These are phyloP conservation scores for Triglochin maritima DNA, from an alignment of 106 monocot genomes.

Conservation along the genomic window DNA sequence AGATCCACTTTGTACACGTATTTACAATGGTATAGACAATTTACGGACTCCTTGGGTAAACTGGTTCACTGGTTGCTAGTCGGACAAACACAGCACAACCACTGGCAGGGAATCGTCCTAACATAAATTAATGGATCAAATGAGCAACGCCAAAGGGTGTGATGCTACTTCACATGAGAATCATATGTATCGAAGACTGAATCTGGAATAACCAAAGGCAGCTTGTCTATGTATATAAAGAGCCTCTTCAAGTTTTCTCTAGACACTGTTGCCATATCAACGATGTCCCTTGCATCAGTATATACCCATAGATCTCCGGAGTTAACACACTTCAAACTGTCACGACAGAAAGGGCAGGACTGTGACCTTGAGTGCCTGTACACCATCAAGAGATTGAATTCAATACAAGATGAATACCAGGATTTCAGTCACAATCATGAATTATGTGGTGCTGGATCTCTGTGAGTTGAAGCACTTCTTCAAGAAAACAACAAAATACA, in stretches of 20 bases:
- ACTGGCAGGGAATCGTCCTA: not conserved
- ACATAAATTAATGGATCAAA: not conserved
- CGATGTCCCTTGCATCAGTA: constrained; percentile 53
- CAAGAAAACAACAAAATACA: too few species aligned
- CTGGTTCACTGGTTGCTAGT: too few species aligned
- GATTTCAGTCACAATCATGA: not conserved
- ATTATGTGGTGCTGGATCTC: too few species aligned
- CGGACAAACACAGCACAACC: too few species aligned
- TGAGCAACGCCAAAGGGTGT: too few species aligned
- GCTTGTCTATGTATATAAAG: constrained; percentile 82
- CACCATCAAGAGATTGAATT: not conserved
- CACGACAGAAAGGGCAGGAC: constrained; percentile 94
- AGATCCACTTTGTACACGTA: not conserved
- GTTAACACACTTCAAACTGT: constrained; percentile 67
- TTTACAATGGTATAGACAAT: not conserved
- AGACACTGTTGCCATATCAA: constrained; percentile 54
- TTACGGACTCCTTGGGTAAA: too few species aligned
- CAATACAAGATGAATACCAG: not conserved
- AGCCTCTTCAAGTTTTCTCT: constrained; percentile 77
- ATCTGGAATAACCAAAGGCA: constrained; percentile 60
- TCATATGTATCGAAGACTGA: constrained; percentile 53
- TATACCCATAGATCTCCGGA: constrained; percentile 72
- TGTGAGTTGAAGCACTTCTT: too few species aligned
- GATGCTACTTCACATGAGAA: constrained; percentile 19
- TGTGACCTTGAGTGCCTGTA: constrained; percentile 76